Evolutionary conservation across 441 rosid genomes (phyloP), one percentile per base, ranked within the genome.

Genomic region (Eruca vesicaria): DNA sequence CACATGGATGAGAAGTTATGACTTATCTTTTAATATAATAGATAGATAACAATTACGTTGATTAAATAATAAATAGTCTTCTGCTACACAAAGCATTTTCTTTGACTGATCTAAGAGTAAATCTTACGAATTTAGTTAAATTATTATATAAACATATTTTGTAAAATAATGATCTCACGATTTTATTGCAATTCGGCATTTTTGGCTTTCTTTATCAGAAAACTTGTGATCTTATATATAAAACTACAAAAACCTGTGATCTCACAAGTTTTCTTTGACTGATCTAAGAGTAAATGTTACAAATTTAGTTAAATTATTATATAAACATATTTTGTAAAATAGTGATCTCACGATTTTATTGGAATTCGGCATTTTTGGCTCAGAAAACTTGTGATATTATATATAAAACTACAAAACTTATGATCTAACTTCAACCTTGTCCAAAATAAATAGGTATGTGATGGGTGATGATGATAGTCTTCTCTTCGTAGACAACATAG

Each of bases 391-490:
- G 48, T 41, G 48, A 41, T 12, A 11, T 41, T 12, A 41, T 41
- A 5, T 12, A 41, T 7, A 12, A 66, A n/a, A n/a, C n/a, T n/a
- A n/a, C n/a, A 9, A 66, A 53, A 2, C 1, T 21, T 5, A 7
- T 68, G 26, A 56, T 23, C 55, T 69, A 32, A 69, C 56, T 36
- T 18, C 16, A 4, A 35, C 7, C 29, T 32, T 33, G 32, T 36
- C 32, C 15, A 18, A 35, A 63, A 16, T 18, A 58, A 73, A 38
- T 20, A 75, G 74, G 74, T 75, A 84, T 38, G 72, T 90, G 26
- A 87, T 83, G 85, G 86, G 83, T 1, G 92, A 89, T 16, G 96
- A 90, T 59, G 96, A 90, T 74, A 85, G 79, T 0, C 59, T 90
- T 2, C 31, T 86, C 11, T 80, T 87, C 18, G 52, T 84, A 4